phyloP scores from a whole-genome alignment of 2,329 filamentous ascomycete species.

The Botrytis deweyae region DNA sequence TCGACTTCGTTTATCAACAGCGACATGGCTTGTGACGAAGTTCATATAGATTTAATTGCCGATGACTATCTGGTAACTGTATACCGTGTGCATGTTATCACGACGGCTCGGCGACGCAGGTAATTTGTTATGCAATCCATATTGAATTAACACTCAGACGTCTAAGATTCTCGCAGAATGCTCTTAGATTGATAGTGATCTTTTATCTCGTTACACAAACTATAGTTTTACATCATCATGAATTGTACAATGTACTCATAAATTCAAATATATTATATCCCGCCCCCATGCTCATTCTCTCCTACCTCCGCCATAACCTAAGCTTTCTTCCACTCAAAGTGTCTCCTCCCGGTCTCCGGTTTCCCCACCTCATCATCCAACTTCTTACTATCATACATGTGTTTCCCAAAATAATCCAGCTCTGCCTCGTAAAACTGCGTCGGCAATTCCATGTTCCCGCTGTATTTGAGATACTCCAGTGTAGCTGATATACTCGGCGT shows the following conservation, averaged over 20 bases:
- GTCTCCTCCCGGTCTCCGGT: constrained; percentile 42
- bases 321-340: constrained; percentile 8
- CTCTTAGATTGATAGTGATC: not conserved
- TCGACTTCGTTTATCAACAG: not conserved
- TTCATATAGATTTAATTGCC: not conserved
- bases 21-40: not conserved
- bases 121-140: not conserved
- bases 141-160: not conserved
- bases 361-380: constrained; percentile 49
- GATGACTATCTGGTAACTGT: not conserved
- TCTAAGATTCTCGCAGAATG: not conserved
- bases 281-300: not conserved
- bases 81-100: not conserved
- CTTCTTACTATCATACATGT: constrained; percentile 60
- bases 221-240: too few relatives aligned
- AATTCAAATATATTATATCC: too few relatives aligned
- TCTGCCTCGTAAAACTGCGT: constrained; percentile 70
- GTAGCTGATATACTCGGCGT: constrained; percentile 60
- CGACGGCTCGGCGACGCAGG: too few relatives aligned
- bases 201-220: not conserved
- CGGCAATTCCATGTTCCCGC: constrained; percentile 57
- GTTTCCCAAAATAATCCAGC: constrained; percentile 68
- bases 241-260: too few relatives aligned
- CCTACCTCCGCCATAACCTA: not conserved
- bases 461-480: constrained; percentile 67